phyloP scores from a whole-genome alignment of 1,284 basidiomycete genomes.

The Cryptococcus sp. region DNA sequence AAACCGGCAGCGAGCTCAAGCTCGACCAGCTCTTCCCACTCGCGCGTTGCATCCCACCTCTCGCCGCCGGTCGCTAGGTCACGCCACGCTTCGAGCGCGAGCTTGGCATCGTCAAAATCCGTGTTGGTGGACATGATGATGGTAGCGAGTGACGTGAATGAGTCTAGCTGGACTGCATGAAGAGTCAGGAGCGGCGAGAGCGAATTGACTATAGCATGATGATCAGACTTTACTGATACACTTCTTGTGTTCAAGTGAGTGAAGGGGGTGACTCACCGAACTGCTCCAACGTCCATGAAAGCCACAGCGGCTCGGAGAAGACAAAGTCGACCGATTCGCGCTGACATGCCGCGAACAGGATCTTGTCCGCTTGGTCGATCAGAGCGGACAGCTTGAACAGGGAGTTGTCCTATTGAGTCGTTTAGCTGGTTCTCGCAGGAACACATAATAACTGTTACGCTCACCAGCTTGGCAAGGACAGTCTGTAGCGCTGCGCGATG shows the following conservation, averaged over 20 bases:
- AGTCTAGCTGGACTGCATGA: conserved; percentile 36
- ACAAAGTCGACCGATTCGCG: conserved; percentile 34
- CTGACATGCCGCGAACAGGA: conserved; percentile 43
- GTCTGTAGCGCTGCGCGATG: conserved; percentile 23
- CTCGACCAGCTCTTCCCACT: conserved; percentile 48
- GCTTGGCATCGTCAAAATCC: conserved; percentile 41
- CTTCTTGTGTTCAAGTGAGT: not conserved
- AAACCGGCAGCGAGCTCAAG: conserved; percentile 32
- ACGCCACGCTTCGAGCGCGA: conserved; percentile 43
- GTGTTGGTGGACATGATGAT: conserved; percentile 32
- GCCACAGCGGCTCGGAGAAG: conserved; percentile 42
- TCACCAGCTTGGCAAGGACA: conserved; percentile 40
- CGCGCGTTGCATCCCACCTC: conserved; percentile 33
- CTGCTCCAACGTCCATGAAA: conserved; percentile 47
- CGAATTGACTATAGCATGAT: conserved; percentile 35
- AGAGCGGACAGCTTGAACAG: conserved; percentile 38
- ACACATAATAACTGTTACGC: conserved; percentile 1
- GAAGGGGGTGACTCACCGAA: conserved; percentile 32
- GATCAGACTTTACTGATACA: not conserved
- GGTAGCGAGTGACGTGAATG: conserved; percentile 25
- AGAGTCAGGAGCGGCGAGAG: conserved; percentile 34
- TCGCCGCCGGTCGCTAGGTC: conserved; percentile 41
- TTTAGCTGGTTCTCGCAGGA: not conserved
- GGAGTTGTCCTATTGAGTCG: conserved; percentile 30
- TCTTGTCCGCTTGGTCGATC: conserved; percentile 44